Conservation (phyloP, 2,329 filamentous ascomycete genomes). For the Xylaria hypoxylon region DNA sequence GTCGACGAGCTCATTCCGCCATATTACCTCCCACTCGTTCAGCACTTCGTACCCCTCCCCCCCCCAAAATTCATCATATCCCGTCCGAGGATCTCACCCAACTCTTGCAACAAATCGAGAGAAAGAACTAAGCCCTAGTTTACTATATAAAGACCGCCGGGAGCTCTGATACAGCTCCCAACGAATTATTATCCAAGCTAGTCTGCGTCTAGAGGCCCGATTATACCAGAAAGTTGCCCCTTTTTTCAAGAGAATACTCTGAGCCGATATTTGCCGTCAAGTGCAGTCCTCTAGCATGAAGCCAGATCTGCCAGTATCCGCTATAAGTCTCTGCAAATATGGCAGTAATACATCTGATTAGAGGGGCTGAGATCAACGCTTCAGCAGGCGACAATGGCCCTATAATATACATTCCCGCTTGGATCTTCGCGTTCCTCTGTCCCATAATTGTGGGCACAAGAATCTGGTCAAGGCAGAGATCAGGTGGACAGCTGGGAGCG, state of each 20-base stretch:
- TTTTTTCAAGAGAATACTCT: background rate
- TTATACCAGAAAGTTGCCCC: no score
- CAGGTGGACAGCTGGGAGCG: constrained; percentile 42
- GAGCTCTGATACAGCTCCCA: background rate
- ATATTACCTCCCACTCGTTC: background rate
- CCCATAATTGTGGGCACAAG: constrained; percentile 45
- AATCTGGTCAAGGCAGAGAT: constrained; percentile 47
- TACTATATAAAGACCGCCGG: no score
- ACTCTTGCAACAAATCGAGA: background rate
- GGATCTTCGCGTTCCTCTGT: constrained; percentile 45
- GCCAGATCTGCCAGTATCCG: background rate
- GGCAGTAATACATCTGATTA: background rate
- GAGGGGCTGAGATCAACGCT: background rate
- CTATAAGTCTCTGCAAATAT: background rate
- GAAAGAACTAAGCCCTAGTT: background rate
- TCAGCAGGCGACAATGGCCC: constrained; percentile 5
- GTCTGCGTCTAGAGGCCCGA: background rate
- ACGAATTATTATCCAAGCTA: background rate
- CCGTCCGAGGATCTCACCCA: background rate
- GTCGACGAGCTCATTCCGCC: background rate
- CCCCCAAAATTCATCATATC: background rate
- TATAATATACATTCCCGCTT: constrained; percentile 45
- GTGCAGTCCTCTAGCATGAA: background rate
- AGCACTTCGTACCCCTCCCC: background rate
- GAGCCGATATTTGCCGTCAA: background rate